Evolutionary conservation across 1,284 basidiomycete genomes (phyloP).

Genomic region (Rhodotorula sp.): DNA sequence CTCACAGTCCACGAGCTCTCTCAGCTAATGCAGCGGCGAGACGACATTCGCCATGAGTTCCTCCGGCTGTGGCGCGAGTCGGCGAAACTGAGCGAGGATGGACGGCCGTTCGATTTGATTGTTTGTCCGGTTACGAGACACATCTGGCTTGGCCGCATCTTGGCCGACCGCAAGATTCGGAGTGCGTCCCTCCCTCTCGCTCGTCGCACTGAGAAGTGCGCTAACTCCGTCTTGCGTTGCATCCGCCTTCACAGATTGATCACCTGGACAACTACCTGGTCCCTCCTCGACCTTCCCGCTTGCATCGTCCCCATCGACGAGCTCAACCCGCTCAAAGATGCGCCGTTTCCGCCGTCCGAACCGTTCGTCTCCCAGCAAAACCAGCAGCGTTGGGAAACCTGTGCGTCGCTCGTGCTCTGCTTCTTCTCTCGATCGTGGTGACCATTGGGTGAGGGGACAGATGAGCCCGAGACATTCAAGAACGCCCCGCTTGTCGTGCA

Average conservation of each 20-base stretch:
- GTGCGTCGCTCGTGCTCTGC: not conserved
- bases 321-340: not conserved
- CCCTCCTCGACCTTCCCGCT: not conserved
- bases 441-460: not conserved
- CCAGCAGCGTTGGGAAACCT: conserved; percentile 1
- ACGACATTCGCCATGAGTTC: not conserved
- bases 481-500: not conserved
- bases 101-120: not conserved
- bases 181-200: not conserved
- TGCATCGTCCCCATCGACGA: not conserved
- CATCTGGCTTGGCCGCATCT: not conserved
- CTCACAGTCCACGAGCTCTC: not conserved
- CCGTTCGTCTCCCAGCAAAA: not conserved
- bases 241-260: not conserved
- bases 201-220: too few relatives aligned
- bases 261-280: conserved; percentile 4
- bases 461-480: not conserved
- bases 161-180: not conserved
- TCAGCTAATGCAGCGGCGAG: not conserved
- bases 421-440: not conserved
- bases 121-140: not conserved
- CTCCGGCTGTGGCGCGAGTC: not conserved
- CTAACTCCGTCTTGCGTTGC: not conserved
- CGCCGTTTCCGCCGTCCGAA: not conserved
- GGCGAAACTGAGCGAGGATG: too few relatives aligned